Base-by-base conservation (phyloP, 768 basidiomycete species). In the Phaeotremella fagi region DNA sequence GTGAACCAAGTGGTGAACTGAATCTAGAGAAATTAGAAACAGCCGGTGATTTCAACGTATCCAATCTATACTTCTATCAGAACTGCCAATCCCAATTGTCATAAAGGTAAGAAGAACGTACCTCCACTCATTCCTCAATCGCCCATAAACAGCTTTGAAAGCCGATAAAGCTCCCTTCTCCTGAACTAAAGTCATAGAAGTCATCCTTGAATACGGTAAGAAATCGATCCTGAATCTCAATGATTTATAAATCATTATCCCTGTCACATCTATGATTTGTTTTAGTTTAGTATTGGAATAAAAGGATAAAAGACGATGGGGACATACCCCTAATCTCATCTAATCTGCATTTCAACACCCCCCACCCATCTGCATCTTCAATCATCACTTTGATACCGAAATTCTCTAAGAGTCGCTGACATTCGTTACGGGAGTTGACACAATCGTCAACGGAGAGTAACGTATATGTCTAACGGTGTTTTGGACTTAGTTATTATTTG, bases 171-270 rank as follows among this genome's bases (percentile, higher is more conserved):
- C 84, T 1, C 92, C 92, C 72, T 84, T 89, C 77, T 95, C 91
- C 62, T 89, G 86, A 14, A 87, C 78, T 55, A 94, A 70, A 6
- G 80, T 77, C 65, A 94, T 71, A 43, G 78, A 78, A 14, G 85
- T 81, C 52, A 78, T 77, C 6, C 27, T 29, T 20, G 57, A 27
- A 26, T 64, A 60, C 25, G 68, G 68, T 24, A 81, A 77, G 64
- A 90, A 77, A 66, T 92, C 89, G 44, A 91, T 86, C 48, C 86
- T 81, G 77, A 98, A 97, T 63, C 82, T 82, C 29, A 84, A 83
- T 16, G 82, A 78, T 71, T 90, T 92, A 57, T 82, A 69, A 29
- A 80, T 76, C 14, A 79, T 77, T 74, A 83, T 79, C 3, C 81
- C 75, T 9, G 63, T 55, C 11, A 62, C 59, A 41, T 66, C 66